Conservation (phyloP, 1,284 basidiomycete genomes). For the Puccinia polysora region DNA sequence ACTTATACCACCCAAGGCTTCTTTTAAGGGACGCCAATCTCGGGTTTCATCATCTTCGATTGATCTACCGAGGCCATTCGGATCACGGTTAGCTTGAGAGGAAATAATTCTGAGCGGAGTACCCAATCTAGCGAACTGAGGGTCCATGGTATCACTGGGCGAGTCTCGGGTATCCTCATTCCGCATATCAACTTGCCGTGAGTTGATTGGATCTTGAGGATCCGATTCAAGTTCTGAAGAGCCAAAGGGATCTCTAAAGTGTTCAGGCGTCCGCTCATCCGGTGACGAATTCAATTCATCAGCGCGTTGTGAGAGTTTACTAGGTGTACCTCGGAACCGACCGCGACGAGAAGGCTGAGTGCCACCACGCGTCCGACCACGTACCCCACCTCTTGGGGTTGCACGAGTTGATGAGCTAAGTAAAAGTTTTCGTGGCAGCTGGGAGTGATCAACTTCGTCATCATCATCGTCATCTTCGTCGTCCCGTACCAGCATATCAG, state of each 20-base stretch:
- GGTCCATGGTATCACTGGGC: slow-evolving; percentile 35
- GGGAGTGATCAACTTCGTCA: slow-evolving; percentile 35
- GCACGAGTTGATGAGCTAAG: slow-evolving; percentile 39
- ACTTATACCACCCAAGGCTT: slow-evolving; percentile 11
- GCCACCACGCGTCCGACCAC: slow-evolving; percentile 29
- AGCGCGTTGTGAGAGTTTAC: slow-evolving; percentile 41
- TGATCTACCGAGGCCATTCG: slow-evolving; percentile 10
- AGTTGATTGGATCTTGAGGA: neutral
- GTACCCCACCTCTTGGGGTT: slow-evolving; percentile 38
- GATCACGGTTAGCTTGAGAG: slow-evolving; percentile 10
- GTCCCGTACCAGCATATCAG: slow-evolving; percentile 44
- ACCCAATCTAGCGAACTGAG: slow-evolving; percentile 22
- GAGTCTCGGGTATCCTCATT: slow-evolving; percentile 11
- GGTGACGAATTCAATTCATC: slow-evolving; percentile 32
- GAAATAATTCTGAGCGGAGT: neutral
- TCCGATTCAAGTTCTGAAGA: slow-evolving; percentile 6
- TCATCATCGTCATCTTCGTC: slow-evolving; percentile 43
- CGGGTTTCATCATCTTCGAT: slow-evolving; percentile 4
- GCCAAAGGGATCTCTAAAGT: neutral
- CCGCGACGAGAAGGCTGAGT: slow-evolving; percentile 41
- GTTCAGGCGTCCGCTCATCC: slow-evolving; percentile 7
- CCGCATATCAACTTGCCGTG: neutral
- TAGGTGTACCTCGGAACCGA: slow-evolving; percentile 41
- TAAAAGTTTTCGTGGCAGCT: slow-evolving; percentile 20
- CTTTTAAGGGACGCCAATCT: slow-evolving; percentile 34